A percentile compares a stretch with the other conserved stretches of the same genome.
phyloP scores from a whole-genome alignment of 2,329 filamentous ascomycete genomes.

The Blastomyces silverae region DNA sequence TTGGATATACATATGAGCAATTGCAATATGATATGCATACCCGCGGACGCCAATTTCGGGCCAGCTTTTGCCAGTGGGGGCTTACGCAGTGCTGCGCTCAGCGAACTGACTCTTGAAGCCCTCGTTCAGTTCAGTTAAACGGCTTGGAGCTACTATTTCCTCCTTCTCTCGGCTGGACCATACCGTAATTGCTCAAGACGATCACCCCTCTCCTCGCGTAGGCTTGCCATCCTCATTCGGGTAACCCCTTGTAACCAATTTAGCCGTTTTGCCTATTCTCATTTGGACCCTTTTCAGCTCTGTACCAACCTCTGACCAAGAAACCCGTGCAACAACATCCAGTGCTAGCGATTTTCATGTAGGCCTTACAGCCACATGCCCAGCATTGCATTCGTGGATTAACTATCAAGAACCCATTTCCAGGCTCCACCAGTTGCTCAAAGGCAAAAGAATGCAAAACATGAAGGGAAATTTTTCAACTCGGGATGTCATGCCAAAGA shows the following conservation, averaged over 20 bases:
- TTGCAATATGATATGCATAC: neutral
- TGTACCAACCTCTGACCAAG: neutral
- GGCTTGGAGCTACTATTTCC: too few relatives aligned
- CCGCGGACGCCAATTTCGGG: too few relatives aligned
- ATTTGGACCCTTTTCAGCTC: neutral
- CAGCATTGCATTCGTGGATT: too few relatives aligned
- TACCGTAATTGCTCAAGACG: too few relatives aligned
- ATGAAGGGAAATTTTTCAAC: neutral
- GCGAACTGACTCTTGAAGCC: neutral
- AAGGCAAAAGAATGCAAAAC: neutral
- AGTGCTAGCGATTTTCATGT: neutral
- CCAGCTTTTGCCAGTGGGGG: too few relatives aligned
- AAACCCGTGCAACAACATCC: neutral
- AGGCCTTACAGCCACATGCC: too few relatives aligned
- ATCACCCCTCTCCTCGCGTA: neutral
- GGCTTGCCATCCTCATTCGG: neutral
- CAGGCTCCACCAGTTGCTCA: neutral
- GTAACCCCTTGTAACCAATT: neutral
- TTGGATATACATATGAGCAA: neutral
- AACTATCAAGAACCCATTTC: neutral
- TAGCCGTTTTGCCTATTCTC: neutral
- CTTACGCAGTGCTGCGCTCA: neutral
- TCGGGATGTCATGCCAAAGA: neutral
- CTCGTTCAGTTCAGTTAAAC: neutral
- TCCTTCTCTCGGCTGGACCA: too few relatives aligned